Base-by-base conservation (phyloP, 2,329 filamentous ascomycete species). In the Exophiala mesophila region DNA sequence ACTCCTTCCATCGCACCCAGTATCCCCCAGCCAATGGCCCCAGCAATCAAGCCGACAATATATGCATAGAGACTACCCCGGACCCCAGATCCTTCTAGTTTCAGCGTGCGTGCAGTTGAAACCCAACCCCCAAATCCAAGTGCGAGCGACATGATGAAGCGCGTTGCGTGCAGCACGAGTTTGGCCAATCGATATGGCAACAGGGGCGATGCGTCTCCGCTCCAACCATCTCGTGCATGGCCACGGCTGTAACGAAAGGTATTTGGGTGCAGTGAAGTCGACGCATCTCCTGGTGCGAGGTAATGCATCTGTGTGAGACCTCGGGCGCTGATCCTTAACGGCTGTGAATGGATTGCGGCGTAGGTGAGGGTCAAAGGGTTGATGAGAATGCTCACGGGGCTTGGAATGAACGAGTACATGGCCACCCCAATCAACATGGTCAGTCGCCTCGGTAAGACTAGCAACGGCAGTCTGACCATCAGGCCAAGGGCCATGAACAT, bases 51-150 rank as follows among this genome's bases (percentile, higher is more conserved):
- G 7, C 89, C 92, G 16, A 98, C 87, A 2, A 97, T 78, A 59
- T 97, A 98, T 2, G 90, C 92, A 62, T 98, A 98, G 17, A 92
- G 73, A 56, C 88, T 95, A 6, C 92, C 92, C 33, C 78, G 78
- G 37, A 83, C 52, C 49, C 64, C 49, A 64, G 80, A 46, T 68
- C 67, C 58, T 67, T 60, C 70, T 15, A 92, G 70, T 38, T 76
- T 72, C 3, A 96, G 71, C 64, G 85, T 82, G 50, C 87, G 82
- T 8, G 92, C 89, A 24, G 89, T 94, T 34, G 87, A 85, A 6
- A 97, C 87, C 92, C 92, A 98, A n/a, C 88, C 90, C 3, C 86
- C 89, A 58, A 97, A 94, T 1, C 90, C 90, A 20, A 98, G 77
- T 0, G 82, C 85, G 34, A 89, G 80, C 0, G 88, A 87, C 79